Evolutionary conservation across 2,329 filamentous ascomycete genomes (phyloP), one percentile per base, ranked within the genome.

Genomic region (Didymella pomorum): DNA sequence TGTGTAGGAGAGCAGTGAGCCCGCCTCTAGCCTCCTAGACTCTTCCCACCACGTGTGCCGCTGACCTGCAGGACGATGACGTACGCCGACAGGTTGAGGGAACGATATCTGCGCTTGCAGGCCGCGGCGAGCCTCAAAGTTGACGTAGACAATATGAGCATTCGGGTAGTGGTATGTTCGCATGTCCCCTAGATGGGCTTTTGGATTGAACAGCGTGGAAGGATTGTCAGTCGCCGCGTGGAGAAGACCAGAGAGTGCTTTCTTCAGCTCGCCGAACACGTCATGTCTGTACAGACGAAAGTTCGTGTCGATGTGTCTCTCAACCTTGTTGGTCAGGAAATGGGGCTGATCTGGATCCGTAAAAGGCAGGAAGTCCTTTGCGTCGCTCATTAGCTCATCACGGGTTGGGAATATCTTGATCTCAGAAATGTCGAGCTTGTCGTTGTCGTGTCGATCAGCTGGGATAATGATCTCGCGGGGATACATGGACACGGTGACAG

Each of bases 371-470:
- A 70, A 75, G 10, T 76, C 72, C 28, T 82, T 51, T 70, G 66
- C 3, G 74, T 80, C 45, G 77, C 80, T 68, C 52, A 68, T 44
- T 2, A 77, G 71, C 48, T 78, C 75, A 14, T 68, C 63, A 2
- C 56, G 60, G 1, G 72, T 75, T 0, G 76, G 75, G 4, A 77
- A 71, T 5, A 77, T 69, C 4, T 56, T 25, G n/a, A 77, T 69
- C 0, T 71, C 35, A 0, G 59, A 42, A 4, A 78, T 76, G 46
- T 76, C 69, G 7, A 23, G 56, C 8, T 71, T 66, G 51, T 77
- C 74, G 26, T 78, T 78, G 28, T 76, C 68, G 43, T 76, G 69
- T 7, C 71, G 66, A 25, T 63, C 49, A 1, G 55, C 53, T 1
- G 73, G 72, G 0, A 71, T 51, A 0, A 67, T 50, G 1, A 72